These are phyloP conservation scores for Rhazya stricta DNA, from an alignment of 257 asterid species.

Conservation along the genomic window DNA sequence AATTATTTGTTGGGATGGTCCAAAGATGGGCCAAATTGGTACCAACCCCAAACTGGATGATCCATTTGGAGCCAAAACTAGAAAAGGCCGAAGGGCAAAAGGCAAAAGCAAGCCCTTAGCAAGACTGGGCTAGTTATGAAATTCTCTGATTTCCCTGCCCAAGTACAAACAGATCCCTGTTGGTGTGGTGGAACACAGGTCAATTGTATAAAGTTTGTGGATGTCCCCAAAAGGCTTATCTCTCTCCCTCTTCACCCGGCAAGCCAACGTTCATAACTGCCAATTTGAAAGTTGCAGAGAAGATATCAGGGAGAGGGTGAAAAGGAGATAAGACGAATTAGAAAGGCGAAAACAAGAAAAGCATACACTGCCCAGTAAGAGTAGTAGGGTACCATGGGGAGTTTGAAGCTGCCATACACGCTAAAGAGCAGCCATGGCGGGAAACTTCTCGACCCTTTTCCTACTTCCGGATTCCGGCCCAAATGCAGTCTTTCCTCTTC, in stretches of 20 bases:
- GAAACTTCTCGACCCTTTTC: conserved; percentile 28
- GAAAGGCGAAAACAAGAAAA: background rate
- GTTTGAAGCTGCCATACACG: conserved; percentile 47
- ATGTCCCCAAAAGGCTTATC: conserved; percentile 35
- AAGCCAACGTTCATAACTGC: conserved; percentile 44
- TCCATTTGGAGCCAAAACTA: too few species aligned
- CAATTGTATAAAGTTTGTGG: conserved; percentile 16
- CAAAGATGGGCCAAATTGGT: too few species aligned
- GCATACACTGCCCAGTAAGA: background rate
- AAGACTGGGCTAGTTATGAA: too few species aligned
- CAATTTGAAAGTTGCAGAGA: conserved; percentile 15
- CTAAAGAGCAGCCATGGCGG: conserved; percentile 32
- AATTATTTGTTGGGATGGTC: too few species aligned
- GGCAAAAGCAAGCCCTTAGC: too few species aligned
- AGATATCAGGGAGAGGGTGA: background rate
- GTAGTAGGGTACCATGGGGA: conserved; percentile 31
- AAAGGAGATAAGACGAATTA: background rate
- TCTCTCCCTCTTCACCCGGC: background rate
- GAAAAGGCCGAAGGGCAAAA: too few species aligned
- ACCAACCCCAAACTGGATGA: too few species aligned
- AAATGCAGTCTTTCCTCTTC: conserved; percentile 28
- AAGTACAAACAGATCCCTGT: too few species aligned
- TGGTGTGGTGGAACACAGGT: background rate
- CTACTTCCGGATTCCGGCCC: conserved; percentile 28
- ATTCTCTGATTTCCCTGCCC: too few species aligned